Conservation (phyloP, 257 asterid genomes). For the Solanum paucissectum region DNA sequence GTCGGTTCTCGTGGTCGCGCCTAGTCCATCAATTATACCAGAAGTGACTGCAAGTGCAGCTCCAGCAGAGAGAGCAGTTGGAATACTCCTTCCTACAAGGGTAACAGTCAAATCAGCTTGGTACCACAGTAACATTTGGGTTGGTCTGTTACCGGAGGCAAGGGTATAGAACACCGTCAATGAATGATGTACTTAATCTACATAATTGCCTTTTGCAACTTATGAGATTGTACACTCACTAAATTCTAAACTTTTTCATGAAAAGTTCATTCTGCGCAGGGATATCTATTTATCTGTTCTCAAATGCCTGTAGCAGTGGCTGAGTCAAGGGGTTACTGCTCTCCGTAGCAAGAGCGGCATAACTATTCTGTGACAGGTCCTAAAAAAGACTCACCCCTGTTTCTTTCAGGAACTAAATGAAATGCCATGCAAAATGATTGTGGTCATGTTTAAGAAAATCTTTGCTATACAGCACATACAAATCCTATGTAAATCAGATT, state of each 20-base stretch:
- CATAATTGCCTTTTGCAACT: background rate
- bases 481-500: background rate
- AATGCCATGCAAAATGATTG: background rate
- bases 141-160: background rate
- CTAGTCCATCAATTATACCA: conserved; percentile 54
- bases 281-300: background rate
- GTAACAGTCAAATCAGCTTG: background rate
- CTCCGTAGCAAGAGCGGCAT: background rate
- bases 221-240: background rate
- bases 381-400: background rate
- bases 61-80: conserved; percentile 73
- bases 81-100: conserved; percentile 57
- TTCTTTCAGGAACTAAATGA: background rate
- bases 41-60: conserved; percentile 77
- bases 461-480: background rate
- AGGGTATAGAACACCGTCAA: background rate
- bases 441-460: background rate
- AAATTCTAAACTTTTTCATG: background rate
- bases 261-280: background rate
- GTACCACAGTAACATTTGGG: background rate
- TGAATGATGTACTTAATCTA: background rate
- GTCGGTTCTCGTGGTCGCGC: conserved; percentile 61
- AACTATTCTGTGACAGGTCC: background rate
- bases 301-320: background rate
- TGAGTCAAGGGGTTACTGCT: background rate